phyloP scores from a whole-genome alignment of 164 flowering plant species.

The Brasenia schreberi region DNA sequence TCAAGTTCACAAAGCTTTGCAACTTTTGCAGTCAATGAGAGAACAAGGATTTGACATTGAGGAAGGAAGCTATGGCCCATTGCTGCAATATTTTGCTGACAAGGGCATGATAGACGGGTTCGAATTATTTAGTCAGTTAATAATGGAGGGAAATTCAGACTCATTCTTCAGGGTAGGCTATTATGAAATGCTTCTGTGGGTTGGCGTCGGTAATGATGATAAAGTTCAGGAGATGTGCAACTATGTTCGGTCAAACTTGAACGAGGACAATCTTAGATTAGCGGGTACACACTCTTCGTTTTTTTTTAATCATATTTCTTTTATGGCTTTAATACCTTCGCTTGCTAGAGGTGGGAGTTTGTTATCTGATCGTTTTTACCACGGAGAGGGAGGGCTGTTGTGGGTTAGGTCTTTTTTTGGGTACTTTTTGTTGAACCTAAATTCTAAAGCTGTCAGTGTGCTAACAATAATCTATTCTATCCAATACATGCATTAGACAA shows the following conservation, averaged over 20 bases:
- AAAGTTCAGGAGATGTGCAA: slow-evolving; percentile 54
- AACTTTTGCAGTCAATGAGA: slow-evolving; percentile 33
- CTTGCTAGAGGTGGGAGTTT: too few relatives aligned
- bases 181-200: slow-evolving; percentile 78
- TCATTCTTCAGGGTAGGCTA: slow-evolving; percentile 49
- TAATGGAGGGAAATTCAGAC: slow-evolving; percentile 31
- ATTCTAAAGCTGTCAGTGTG: too few relatives aligned
- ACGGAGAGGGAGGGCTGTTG: too few relatives aligned
- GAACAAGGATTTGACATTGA: slow-evolving; percentile 55
- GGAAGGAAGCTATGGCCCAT: slow-evolving; percentile 58
- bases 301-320: too few relatives aligned
- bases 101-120: slow-evolving; percentile 58
- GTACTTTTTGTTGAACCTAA: too few relatives aligned
- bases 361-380: too few relatives aligned
- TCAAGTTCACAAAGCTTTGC: slow-evolving; percentile 36
- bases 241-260: slow-evolving; percentile 15
- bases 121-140: slow-evolving; percentile 24
- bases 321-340: too few relatives aligned
- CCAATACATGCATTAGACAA: too few relatives aligned
- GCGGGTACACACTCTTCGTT: slow-evolving; percentile 28
- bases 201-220: slow-evolving; percentile 29
- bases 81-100: slow-evolving; percentile 55
- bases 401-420: too few relatives aligned
- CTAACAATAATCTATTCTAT: too few relatives aligned
- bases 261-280: slow-evolving; percentile 16